Conservation (phyloP, 129 eudicot genomes). For the Centaurea solstitialis region DNA sequence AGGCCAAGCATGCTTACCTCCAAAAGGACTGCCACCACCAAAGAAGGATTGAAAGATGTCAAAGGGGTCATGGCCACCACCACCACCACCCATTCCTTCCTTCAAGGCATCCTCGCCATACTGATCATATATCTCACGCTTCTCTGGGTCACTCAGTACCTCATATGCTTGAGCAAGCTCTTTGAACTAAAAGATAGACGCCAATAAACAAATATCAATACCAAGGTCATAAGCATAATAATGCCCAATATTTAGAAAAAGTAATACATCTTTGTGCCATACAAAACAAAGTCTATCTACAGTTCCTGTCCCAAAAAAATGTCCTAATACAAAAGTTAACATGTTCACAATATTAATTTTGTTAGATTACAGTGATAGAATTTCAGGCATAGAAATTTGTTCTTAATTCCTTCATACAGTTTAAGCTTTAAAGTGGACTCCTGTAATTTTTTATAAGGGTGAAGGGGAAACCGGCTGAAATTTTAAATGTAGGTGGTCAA, state of each 20-base stretch:
- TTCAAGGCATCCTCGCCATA: slow-evolving; percentile 92
- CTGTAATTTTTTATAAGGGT: neutral
- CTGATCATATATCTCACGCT: slow-evolving; percentile 85
- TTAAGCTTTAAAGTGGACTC: neutral
- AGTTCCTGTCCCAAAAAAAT: neutral
- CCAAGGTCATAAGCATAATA: neutral
- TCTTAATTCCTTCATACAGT: neutral
- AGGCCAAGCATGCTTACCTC: slow-evolving; percentile 38
- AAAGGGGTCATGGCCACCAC: slow-evolving; percentile 78
- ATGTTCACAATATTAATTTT: neutral
- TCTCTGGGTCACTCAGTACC: slow-evolving; percentile 81
- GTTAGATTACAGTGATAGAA: neutral
- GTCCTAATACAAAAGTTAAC: neutral
- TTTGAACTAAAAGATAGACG: slow-evolving; percentile 45
- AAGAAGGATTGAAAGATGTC: slow-evolving; percentile 90
- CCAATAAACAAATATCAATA: neutral
- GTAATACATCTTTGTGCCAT: neutral
- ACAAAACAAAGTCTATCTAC: neutral
- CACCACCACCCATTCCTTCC: slow-evolving; percentile 90
- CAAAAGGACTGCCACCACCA: slow-evolving; percentile 83
- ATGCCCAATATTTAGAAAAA: neutral
- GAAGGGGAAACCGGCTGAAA: neutral
- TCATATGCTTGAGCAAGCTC: slow-evolving; percentile 87
- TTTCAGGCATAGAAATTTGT: neutral
- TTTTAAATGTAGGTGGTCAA: neutral